These are phyloP conservation scores for Neurospora sublineolata DNA, from an alignment of 495 filamentous ascomycete species.

Conservation along the genomic window DNA sequence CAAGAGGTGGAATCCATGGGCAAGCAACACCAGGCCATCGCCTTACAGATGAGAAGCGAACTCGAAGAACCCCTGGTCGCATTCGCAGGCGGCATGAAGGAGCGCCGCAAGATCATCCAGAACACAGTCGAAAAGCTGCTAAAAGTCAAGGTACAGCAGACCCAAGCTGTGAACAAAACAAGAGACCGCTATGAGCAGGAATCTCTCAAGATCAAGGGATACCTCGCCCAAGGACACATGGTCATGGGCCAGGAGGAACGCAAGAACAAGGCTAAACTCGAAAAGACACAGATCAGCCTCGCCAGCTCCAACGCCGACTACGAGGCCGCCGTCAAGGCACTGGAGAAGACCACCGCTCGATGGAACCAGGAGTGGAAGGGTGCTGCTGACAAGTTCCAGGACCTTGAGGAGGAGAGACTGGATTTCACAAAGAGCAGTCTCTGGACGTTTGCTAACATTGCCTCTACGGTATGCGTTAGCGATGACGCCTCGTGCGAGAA, in stretches of 20 bases:
- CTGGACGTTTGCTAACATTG: constrained; percentile 97
- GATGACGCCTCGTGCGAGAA: constrained; percentile 97
- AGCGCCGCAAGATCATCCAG: constrained; percentile 92
- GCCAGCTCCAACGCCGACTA: constrained; percentile 87
- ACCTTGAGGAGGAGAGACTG: constrained; percentile 92
- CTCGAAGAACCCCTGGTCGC: constrained; percentile 90
- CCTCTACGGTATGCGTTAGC: constrained; percentile 97
- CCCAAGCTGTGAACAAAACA: constrained; percentile 83
- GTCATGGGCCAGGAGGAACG: constrained; percentile 99
- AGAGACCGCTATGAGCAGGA: constrained; percentile 94
- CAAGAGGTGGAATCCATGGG: constrained; percentile 90
- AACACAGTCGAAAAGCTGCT: constrained; percentile 82
- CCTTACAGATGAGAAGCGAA: constrained; percentile 88
- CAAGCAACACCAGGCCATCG: constrained; percentile 83
- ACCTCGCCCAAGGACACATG: constrained; percentile 97
- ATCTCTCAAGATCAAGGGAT: constrained; percentile 95
- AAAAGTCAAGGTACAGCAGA: constrained; percentile 88
- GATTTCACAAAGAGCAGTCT: constrained; percentile 96
- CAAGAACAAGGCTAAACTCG: constrained; percentile 97
- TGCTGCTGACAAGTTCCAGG: constrained; percentile 99
- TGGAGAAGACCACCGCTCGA: constrained; percentile 90
- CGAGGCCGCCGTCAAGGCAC: constrained; percentile 75
- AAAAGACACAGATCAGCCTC: constrained; percentile 95
- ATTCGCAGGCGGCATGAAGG: constrained; percentile 88
- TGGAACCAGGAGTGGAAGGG: constrained; percentile 99